Evolutionary conservation across 1,284 basidiomycete species (phyloP).

Genomic region (Heterobasidion irregulare): DNA sequence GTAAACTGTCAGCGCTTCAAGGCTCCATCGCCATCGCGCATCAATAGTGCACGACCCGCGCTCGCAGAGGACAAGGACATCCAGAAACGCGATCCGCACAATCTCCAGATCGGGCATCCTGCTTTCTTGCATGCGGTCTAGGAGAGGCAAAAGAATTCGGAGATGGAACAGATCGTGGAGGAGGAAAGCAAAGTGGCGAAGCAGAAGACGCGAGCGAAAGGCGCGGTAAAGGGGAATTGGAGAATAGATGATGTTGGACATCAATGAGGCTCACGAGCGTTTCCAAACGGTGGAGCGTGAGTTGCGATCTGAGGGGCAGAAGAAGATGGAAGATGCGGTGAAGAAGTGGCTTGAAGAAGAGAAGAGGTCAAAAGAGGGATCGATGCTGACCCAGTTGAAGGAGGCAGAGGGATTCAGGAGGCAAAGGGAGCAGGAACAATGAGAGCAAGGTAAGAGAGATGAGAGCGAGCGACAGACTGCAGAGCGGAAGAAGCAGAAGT

Average conservation of each 20-base stretch:
- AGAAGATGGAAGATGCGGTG: too few species aligned
- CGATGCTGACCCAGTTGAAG: not conserved
- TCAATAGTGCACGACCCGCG: too few species aligned
- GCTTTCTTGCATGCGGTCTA: not conserved
- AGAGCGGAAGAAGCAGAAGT: too few species aligned
- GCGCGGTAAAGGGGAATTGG: too few species aligned
- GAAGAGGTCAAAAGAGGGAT: not conserved
- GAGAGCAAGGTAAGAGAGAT: conserved; percentile 29
- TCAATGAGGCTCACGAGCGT: not conserved
- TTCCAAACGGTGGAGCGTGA: too few species aligned
- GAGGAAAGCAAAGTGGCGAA: not conserved
- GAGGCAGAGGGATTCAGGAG: not conserved
- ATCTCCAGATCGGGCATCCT: too few species aligned
- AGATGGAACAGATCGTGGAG: conserved; percentile 13
- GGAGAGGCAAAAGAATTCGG: conserved; percentile 28
- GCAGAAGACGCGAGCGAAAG: not conserved
- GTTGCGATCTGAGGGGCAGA: too few species aligned
- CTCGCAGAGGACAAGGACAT: too few species aligned
- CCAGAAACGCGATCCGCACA: too few species aligned
- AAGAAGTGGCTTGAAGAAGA: not conserved
- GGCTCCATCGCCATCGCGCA: too few species aligned
- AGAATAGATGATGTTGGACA: not conserved
- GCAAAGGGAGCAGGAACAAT: conserved; percentile 12
- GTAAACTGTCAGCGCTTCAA: too few species aligned
- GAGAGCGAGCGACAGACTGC: conserved; percentile 13